Base-by-base conservation (phyloP, 768 basidiomycete genomes). In the Naganishia antarctica region DNA sequence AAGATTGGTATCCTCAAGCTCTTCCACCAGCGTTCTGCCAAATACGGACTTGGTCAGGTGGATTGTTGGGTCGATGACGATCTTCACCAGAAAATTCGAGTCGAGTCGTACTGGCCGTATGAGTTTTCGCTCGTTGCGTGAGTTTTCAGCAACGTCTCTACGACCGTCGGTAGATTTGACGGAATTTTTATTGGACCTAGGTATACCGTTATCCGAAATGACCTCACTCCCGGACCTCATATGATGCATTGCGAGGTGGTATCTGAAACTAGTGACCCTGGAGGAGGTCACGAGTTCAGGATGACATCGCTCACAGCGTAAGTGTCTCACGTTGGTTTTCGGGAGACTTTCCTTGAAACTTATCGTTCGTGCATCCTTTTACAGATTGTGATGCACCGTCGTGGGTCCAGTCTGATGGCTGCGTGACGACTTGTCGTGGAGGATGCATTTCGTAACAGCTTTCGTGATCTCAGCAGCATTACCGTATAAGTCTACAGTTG, bases 31-130 rank as follows among this genome's bases (percentile, higher is more conserved):
- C 68, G 68, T 23, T 73, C 71, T 3, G 57, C 51, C 7, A 64
- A 63, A 31, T 75, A 70, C 49, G 66, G 69, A 21, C 60, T 75
- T 2, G 74, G 74, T 18, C 67, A 65, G 16, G 65, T 68, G 29
- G 62, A 51, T 25, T 73, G 74, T 48, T 75, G 74, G 74, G 71
- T 75, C 2, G 74, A 75, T 57, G 68, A 73, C 31, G 70, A 70
- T 9, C 53, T 23, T 15, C 58, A 67, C 7, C 50, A 64, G 29
- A 63, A 44, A 16, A 59, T 51, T n/a, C 51, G 57, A 21, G 44
- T 72, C 7, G 69, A 70, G 25, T 73, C 69, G 13, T 71, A 70
- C 46, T 75, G 74, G 74, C 60, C 63, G 18, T 28, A 40, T 13
- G 13, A n/a, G 13, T 25, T 37, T 16, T 50, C 47, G 7, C 32